A percentile compares a stretch with the other conserved stretches of the same genome.
Conservation (phyloP, 257 asterid species). For the Petunia axillaris region DNA sequence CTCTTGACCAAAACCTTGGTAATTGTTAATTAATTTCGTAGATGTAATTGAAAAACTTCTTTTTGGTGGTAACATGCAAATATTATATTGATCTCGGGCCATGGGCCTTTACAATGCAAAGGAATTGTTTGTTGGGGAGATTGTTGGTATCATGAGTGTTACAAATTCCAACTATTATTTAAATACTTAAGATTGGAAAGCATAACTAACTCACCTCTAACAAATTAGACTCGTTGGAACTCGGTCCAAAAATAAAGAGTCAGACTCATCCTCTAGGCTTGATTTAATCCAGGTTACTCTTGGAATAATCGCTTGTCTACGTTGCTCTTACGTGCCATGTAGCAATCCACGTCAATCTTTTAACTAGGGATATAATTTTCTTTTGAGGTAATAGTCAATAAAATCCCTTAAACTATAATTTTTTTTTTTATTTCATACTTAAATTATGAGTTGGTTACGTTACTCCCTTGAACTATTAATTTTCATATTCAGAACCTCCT, state of each 20-base stretch:
- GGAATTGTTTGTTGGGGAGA: conserved; percentile 23
- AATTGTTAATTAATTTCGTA: conserved; percentile 15
- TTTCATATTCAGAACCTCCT: too few species aligned
- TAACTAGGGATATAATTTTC: background rate
- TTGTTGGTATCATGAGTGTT: conserved; percentile 32
- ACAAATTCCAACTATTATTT: conserved; percentile 42
- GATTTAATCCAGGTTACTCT: conserved; percentile 56
- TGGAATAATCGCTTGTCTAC: conserved; percentile 36
- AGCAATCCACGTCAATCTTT: conserved; percentile 37
- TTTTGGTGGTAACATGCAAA: conserved; percentile 11
- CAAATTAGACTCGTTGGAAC: conserved; percentile 43
- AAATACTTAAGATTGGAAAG: conserved; percentile 4
- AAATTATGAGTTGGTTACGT: too few species aligned
- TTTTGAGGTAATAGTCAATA: too few species aligned
- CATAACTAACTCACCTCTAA: conserved; percentile 31
- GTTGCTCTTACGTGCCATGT: conserved; percentile 57
- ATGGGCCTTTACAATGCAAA: conserved; percentile 35
- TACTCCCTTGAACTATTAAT: too few species aligned
- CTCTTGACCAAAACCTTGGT: conserved; percentile 34
- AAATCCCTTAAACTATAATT: too few species aligned
- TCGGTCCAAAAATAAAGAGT: conserved; percentile 42
- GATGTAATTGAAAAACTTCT: background rate
- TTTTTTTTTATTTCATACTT: too few species aligned
- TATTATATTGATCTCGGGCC: conserved; percentile 29
- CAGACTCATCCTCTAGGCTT: conserved; percentile 60